phyloP scores from a whole-genome alignment of 2,329 filamentous ascomycete species.

The Pyricularia grisea region DNA sequence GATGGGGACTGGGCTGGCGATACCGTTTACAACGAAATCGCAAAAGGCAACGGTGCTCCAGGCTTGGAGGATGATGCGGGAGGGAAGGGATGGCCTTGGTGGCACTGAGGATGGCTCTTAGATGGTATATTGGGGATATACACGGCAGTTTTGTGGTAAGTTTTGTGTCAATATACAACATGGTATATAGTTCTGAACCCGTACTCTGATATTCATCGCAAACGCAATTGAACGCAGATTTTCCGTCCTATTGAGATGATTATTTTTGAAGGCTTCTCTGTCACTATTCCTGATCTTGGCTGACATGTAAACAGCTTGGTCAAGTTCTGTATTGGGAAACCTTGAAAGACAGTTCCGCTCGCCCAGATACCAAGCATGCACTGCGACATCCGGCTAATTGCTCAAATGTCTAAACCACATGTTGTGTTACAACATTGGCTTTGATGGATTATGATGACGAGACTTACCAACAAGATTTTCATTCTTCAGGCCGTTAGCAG shows the following conservation, averaged over 20 bases:
- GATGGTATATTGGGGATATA: too few species aligned
- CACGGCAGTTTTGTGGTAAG: background rate
- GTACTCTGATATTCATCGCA: background rate
- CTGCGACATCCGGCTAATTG: background rate
- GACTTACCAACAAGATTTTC: background rate
- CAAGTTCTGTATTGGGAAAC: background rate
- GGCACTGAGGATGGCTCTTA: background rate
- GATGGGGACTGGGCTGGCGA: slow-evolving; percentile 7
- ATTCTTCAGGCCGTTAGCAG: background rate
- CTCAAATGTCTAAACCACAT: background rate
- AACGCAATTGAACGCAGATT: background rate
- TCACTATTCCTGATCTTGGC: background rate
- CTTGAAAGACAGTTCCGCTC: background rate
- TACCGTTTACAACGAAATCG: slow-evolving; percentile 14
- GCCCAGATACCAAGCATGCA: background rate
- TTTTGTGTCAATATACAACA: background rate
- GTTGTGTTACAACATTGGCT: background rate
- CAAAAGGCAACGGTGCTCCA: slow-evolving; percentile 13
- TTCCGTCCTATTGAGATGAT: background rate
- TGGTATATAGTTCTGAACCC: background rate
- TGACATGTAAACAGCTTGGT: background rate
- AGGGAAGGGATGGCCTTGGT: background rate
- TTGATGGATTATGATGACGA: background rate
- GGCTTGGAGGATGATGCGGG: slow-evolving; percentile 13
- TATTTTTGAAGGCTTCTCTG: background rate